phyloP scores from a whole-genome alignment of 345 rosid genomes.

The Salix dunnii region DNA sequence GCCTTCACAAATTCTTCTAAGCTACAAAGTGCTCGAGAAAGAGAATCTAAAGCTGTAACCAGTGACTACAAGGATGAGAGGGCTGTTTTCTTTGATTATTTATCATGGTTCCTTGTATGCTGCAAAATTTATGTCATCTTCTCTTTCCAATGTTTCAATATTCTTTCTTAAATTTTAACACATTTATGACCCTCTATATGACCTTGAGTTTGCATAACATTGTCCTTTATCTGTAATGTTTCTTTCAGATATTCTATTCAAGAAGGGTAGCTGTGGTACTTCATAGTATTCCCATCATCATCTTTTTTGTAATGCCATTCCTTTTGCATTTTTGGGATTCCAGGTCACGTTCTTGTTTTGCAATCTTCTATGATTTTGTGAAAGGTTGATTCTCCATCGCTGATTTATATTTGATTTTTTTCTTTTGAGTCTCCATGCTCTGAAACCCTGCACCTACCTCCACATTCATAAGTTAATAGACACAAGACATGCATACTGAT shows the following conservation, averaged over 20 bases:
- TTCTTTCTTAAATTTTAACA: not conserved
- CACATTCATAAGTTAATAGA: not conserved
- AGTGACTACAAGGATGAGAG: conserved; percentile 46
- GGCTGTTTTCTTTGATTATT: conserved; percentile 93
- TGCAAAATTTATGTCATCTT: conserved; percentile 6
- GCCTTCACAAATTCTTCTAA: conserved; percentile 76
- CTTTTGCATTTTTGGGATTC: conserved; percentile 44
- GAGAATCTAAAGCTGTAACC: conserved; percentile 39
- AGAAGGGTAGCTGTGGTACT: conserved; percentile 63
- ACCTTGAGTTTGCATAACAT: not conserved
- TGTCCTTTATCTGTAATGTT: conserved; percentile 18
- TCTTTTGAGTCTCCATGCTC: conserved; percentile 1
- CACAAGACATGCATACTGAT: not conserved
- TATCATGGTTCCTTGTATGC: conserved; percentile 69
- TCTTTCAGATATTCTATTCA: conserved; percentile 72
- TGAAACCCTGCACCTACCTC: not conserved
- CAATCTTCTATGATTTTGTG: conserved; percentile 53
- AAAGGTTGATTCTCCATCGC: conserved; percentile 52
- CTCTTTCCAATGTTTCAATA: conserved; percentile 10
- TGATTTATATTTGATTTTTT: not conserved
- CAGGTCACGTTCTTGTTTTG: conserved; percentile 41
- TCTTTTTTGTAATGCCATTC: conserved; percentile 65
- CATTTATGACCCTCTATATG: not conserved
- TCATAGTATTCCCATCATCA: conserved; percentile 59
- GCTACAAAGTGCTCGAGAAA: conserved; percentile 57